Percentiles rank a stretch among this genome's conserved stretches.
phyloP scores from a whole-genome alignment of 2,329 filamentous ascomycete species.

The Hymenoscyphus repandus region DNA sequence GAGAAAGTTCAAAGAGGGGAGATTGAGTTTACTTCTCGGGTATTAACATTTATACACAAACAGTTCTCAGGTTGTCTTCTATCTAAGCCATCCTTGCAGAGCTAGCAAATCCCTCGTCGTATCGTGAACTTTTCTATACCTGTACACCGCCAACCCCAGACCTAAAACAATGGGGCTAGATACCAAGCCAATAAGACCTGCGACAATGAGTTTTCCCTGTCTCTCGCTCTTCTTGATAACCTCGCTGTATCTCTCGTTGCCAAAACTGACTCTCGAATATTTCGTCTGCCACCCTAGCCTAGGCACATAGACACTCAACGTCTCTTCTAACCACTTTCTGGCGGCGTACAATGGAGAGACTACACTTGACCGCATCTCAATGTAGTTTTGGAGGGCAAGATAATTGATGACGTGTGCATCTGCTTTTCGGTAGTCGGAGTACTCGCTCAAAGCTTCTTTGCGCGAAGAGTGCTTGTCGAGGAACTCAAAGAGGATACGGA shows the following conservation, averaged over 20 bases:
- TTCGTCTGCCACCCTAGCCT: slow-evolving; percentile 83
- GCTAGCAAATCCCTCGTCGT: not conserved
- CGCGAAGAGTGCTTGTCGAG: slow-evolving; percentile 62
- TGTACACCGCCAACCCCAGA: slow-evolving; percentile 14
- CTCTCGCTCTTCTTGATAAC: slow-evolving; percentile 64
- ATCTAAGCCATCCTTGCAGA: not conserved
- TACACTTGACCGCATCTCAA: slow-evolving; percentile 88
- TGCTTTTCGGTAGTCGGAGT: slow-evolving; percentile 65
- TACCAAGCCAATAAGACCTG: slow-evolving; percentile 16
- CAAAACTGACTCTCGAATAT: slow-evolving; percentile 88
- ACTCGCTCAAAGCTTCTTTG: slow-evolving; percentile 68
- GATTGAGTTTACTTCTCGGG: no score
- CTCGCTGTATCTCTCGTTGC: slow-evolving; percentile 84
- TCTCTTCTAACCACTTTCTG: slow-evolving; percentile 83
- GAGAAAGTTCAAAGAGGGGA: no score
- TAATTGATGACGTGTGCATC: slow-evolving; percentile 91
- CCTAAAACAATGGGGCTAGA: slow-evolving; percentile 18
- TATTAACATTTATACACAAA: no score
- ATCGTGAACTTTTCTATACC: slow-evolving; percentile 10
- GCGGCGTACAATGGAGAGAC: slow-evolving; percentile 70
- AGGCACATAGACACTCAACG: slow-evolving; percentile 70
- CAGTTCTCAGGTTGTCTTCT: not conserved
- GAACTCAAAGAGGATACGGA: slow-evolving; percentile 77
- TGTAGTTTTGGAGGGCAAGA: slow-evolving; percentile 83
- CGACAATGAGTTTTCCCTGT: slow-evolving; percentile 47